Base-by-base conservation (phyloP, 306 rosid genomes). In the Trifolium subterraneum region DNA sequence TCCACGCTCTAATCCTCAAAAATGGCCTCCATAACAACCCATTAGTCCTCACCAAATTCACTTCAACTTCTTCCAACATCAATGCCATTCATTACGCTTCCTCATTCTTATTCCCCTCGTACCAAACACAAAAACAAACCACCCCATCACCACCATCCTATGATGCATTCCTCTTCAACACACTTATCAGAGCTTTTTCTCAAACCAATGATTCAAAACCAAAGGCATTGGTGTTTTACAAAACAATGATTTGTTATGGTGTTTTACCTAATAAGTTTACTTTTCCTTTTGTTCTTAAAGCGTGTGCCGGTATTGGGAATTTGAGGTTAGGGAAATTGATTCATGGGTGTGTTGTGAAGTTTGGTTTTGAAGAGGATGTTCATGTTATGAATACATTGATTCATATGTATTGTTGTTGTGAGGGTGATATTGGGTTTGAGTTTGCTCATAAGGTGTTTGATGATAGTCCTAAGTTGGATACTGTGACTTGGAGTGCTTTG, bases 401-500 rank as follows among this genome's bases (percentile, higher is more conserved):
- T 81, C 98, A 91, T n/a, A 93, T 91, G 97, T 93, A 93, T 15
- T 82, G 89, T 29, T 84, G 89, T 69, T 51, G 74, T 31, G 35
- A 7, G 64, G 64, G 64, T 8, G 39, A 61, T 3, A 86, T 79
- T 16, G 97, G 90, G 74, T 59, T 86, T 56, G 79, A 66, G 27
- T 41, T 33, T 82, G 98, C 96, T 0, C 64, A 86, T 45, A 90
- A 85, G 80, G 74, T 93, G 88, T 93, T 91, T 22, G 98, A 89
- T 72, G 90, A 83, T 78, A 85, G 84, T 85, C 76, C 88, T 2
- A 82, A 70, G 77, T 15, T 14, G 65, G 93, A 93, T 68, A 85
- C 90, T 13, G 92, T 93, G 8, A 82, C 97, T 1, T 93, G 98
- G 97, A 93, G 96, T 75, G 93, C 97, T 9, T 89, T 93, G 92